Conservation (phyloP, 176 grass and related monocot genomes). For the Ampelocalamus luodianensis region DNA sequence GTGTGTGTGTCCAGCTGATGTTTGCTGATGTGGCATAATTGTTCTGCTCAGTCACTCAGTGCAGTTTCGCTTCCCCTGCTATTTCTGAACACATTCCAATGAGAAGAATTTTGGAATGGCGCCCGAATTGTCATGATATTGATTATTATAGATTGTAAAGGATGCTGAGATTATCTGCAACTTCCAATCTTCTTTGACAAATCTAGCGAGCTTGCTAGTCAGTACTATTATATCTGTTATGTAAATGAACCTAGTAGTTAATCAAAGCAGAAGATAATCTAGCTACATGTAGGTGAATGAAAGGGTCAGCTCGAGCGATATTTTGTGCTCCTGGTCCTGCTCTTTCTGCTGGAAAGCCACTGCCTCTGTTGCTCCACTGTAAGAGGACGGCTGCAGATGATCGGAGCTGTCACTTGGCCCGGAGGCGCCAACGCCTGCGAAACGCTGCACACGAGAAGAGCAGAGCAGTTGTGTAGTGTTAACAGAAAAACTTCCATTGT, state of each 20-base stretch:
- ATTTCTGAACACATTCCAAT: conserved; percentile 6
- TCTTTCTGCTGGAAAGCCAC: conserved; percentile 29
- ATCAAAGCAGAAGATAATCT: not conserved
- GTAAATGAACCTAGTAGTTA: not conserved
- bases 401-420: conserved; percentile 28
- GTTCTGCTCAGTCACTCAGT: not conserved
- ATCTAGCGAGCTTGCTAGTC: conserved; percentile 13
- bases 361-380: conserved; percentile 20
- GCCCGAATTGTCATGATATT: not conserved
- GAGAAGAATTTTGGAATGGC: not conserved
- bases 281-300: conserved; percentile 87
- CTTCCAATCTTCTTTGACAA: not conserved
- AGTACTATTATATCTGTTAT: conserved; percentile 5
- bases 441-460: conserved; percentile 16
- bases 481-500: not conserved
- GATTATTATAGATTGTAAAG: not conserved
- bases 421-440: not conserved
- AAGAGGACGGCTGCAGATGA: conserved; percentile 30
- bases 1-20: not conserved
- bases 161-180: conserved; percentile 5
- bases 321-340: conserved; percentile 31
- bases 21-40: not conserved
- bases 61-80: not conserved
- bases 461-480: not conserved
- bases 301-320: conserved; percentile 74